A percentile compares a stretch with the other conserved stretches of the same genome.
Evolutionary conservation across 2,329 filamentous ascomycete species (phyloP).

Genomic region (Neoascochyta sp.): DNA sequence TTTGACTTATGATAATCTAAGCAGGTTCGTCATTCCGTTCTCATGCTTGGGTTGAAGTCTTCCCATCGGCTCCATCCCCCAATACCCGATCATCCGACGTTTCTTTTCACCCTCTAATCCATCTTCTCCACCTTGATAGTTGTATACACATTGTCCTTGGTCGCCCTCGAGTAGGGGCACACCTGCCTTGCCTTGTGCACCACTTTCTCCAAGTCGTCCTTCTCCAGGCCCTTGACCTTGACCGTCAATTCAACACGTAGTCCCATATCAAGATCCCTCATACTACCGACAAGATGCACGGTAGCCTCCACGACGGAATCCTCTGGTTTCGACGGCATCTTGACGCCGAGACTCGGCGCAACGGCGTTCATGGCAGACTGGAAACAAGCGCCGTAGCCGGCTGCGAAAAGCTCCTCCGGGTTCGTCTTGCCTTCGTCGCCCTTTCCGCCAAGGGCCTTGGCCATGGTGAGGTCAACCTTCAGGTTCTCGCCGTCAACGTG

Average conservation of each 20-base stretch:
- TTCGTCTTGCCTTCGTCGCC: constrained; percentile 42
- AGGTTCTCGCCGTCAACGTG: constrained; percentile 37
- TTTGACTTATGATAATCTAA: too few species aligned
- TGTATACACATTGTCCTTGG: constrained; percentile 33
- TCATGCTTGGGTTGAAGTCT: too few species aligned
- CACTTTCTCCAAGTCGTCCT: constrained; percentile 35
- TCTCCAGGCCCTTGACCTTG: constrained; percentile 30
- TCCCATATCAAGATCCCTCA: constrained; percentile 46
- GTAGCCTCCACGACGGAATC: constrained; percentile 42
- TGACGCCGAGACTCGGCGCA: constrained; percentile 41
- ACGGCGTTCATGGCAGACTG: constrained; percentile 48
- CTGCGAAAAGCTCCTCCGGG: constrained; percentile 47
- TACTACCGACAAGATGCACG: constrained; percentile 45
- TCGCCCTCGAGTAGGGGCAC: constrained; percentile 36
- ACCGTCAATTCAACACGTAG: constrained; percentile 45
- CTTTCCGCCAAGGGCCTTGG: constrained; percentile 46
- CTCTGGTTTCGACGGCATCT: constrained; percentile 40
- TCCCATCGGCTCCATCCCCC: too few species aligned
- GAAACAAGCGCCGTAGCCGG: constrained; percentile 49
- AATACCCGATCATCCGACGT: too few species aligned
- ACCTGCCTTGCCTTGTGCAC: constrained; percentile 35
- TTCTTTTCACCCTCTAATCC: too few species aligned
- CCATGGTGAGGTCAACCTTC: constrained; percentile 42
- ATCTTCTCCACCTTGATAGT: constrained; percentile 19
- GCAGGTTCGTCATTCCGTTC: too few species aligned